A percentile compares a stretch with the other conserved stretches of the same genome.
phyloP scores from a whole-genome alignment of 768 basidiomycete species.

The Harrya chromipes region DNA sequence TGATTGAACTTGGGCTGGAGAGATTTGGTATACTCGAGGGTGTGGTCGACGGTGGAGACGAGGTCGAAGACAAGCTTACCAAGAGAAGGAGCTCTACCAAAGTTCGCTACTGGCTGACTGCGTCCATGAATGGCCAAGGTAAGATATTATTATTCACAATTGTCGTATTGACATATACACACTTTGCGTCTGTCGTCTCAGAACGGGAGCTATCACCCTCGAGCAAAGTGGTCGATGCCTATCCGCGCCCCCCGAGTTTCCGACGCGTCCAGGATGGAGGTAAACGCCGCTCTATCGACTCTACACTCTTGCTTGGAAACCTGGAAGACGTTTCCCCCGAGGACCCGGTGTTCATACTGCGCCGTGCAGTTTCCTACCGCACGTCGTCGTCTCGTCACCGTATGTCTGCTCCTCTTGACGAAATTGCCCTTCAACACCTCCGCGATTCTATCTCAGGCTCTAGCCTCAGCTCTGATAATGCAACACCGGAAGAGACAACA shows the following conservation, averaged over 20 bases:
- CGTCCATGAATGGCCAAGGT: slow-evolving; percentile 65
- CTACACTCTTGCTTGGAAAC: slow-evolving; percentile 64
- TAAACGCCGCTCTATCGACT: slow-evolving; percentile 88
- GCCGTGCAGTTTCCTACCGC: slow-evolving; percentile 75
- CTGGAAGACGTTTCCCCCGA: slow-evolving; percentile 72
- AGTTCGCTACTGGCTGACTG: slow-evolving; percentile 79
- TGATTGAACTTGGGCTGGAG: slow-evolving; percentile 89
- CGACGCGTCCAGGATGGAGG: slow-evolving; percentile 51
- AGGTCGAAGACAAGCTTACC: slow-evolving; percentile 88
- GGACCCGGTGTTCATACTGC: slow-evolving; percentile 89
- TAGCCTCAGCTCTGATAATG: slow-evolving; percentile 51
- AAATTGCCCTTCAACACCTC: slow-evolving; percentile 71
- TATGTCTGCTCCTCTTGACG: slow-evolving; percentile 76
- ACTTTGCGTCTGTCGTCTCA: slow-evolving; percentile 30
- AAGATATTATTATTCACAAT: slow-evolving; percentile 11
- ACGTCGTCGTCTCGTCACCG: slow-evolving; percentile 67
- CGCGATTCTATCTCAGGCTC: slow-evolving; percentile 61
- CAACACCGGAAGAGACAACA: slow-evolving; percentile 29
- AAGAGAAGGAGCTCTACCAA: slow-evolving; percentile 76
- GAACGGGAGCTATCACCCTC: slow-evolving; percentile 79
- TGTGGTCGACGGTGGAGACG: slow-evolving; percentile 98
- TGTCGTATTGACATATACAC: slow-evolving; percentile 5
- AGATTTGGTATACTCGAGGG: slow-evolving; percentile 94
- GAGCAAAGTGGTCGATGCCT: slow-evolving; percentile 83
- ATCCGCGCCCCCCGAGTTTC: slow-evolving; percentile 68